Evolutionary conservation across 768 basidiomycete species (phyloP), one percentile per base, ranked within the genome.

Genomic region (Calvatia gigantea): DNA sequence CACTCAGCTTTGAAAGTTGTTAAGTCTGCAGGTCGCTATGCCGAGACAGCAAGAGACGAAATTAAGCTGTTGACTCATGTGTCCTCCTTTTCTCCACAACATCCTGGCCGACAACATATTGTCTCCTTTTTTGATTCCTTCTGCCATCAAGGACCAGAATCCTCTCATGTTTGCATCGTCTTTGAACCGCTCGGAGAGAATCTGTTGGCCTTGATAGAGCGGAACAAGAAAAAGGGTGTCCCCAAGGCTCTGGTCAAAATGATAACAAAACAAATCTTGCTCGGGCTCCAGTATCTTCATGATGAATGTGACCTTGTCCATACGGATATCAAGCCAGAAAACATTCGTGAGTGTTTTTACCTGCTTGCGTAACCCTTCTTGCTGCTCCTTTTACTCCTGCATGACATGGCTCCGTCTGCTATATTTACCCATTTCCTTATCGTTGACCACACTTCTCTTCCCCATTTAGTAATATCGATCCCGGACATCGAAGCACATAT

Each of bases 41-140:
- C 94, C 58, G 95, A 98, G 69, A 98, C 96, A 4, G 96, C 96
- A 27, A 83, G 89, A 48, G 96, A 98, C 69, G 96, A 98, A 73
- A 98, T 98, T 70, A 91, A 94, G 68, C 82, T 98, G 31, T 81
- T 94, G 37, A 82, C 85, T 59, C 85, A 85, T 61, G 87, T 95
- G 4, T 76, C 82, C 51, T 77, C 82, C 17, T 79, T 82, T 68
- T 87, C 83, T 66, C 87, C 84, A n/a, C 65, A 75, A 2, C 94
- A 96, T 67, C 83, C 83, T 14, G 94, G 94, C 54, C 80, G 88
- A 53, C 72, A 79, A 23, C 85, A 94, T 65, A 81, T 96, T 54
- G 92, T 97, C 58, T 86, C 90, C 9, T 91, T 95, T 63, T 84
- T 96, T 58, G 94, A 97, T 72, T 89, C 91, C 25, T 97, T 97